These are phyloP conservation scores for Smittium culicis DNA, from an alignment of 371 early-diverging fungal species.

Conservation along the genomic window DNA sequence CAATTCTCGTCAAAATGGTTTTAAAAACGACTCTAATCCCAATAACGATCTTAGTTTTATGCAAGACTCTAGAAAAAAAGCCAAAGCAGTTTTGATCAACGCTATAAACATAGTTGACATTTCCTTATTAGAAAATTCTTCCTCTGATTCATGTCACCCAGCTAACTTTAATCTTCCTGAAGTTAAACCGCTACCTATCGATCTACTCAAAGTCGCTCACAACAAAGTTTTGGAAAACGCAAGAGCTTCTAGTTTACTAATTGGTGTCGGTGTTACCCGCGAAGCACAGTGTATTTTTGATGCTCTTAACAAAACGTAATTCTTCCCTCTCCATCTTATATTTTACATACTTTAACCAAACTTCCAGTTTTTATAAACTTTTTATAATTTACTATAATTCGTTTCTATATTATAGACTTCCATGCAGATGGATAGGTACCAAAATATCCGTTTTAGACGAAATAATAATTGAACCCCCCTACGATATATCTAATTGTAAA, in stretches of 20 bases:
- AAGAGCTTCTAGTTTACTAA: constrained; percentile 43
- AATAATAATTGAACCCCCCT: constrained; percentile 60
- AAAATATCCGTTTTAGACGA: constrained; percentile 71
- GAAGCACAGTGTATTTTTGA: constrained; percentile 69
- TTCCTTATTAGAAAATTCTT: constrained; percentile 7
- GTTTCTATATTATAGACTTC: constrained; percentile 36
- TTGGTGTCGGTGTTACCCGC: constrained; percentile 65
- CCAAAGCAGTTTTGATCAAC: constrained; percentile 8
- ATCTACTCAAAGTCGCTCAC: constrained; percentile 47
- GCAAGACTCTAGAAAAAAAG: constrained; percentile 6
- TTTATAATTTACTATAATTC: background rate
- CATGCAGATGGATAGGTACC: constrained; percentile 66
- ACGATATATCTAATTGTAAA: constrained; percentile 52
- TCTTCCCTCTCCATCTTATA: background rate
- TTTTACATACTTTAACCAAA: background rate
- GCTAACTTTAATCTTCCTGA: constrained; percentile 14
- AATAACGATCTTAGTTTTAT: constrained; percentile 12
- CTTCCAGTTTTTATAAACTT: constrained; percentile 8
- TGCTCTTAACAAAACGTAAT: constrained; percentile 62
- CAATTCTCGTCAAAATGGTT: constrained; percentile 7
- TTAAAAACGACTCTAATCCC: constrained; percentile 7
- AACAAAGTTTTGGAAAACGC: constrained; percentile 40
- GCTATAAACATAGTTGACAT: constrained; percentile 18
- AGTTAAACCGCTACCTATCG: constrained; percentile 33
- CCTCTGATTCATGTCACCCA: background rate